A percentile compares a stretch with the other conserved stretches of the same genome.
phyloP scores from a whole-genome alignment of 2,329 filamentous ascomycete species.

The Annulohypoxylon truncatum region DNA sequence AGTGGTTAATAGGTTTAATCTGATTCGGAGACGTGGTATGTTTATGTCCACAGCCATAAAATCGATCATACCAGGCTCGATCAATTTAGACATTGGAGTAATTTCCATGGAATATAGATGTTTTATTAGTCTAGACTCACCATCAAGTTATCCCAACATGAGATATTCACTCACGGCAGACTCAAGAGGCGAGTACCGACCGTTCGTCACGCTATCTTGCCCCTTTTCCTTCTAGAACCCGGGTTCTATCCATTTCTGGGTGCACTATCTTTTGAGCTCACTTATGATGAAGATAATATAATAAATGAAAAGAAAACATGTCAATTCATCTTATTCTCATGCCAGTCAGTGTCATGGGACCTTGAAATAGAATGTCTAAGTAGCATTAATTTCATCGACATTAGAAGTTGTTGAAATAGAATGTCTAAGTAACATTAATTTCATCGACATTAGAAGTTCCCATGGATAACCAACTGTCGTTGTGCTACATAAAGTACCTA shows the following conservation, averaged over 20 bases:
- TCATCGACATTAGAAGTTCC: neutral
- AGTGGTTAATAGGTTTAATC: neutral
- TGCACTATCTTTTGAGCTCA: neutral
- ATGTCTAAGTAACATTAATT: neutral
- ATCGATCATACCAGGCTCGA: neutral
- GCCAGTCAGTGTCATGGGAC: neutral
- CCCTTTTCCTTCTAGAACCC: constrained; percentile 15
- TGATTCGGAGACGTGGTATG: neutral
- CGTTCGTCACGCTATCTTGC: constrained; percentile 26
- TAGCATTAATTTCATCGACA: neutral
- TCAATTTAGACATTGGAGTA: neutral
- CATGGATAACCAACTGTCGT: too few relatives aligned
- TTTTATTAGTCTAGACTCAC: neutral
- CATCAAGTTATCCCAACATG: neutral
- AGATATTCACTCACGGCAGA: constrained; percentile 14
- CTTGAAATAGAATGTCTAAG: neutral
- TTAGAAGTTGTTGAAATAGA: neutral
- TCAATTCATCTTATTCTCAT: neutral
- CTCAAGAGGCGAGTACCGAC: constrained; percentile 15
- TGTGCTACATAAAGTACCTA: constrained; percentile 13
- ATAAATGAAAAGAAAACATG: neutral
- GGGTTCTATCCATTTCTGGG: neutral
- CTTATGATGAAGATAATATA: neutral
- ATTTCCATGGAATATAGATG: neutral
- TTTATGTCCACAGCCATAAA: neutral